Evolutionary conservation across 305 asterid species (phyloP).

Genomic region (Ajuga reptans): DNA sequence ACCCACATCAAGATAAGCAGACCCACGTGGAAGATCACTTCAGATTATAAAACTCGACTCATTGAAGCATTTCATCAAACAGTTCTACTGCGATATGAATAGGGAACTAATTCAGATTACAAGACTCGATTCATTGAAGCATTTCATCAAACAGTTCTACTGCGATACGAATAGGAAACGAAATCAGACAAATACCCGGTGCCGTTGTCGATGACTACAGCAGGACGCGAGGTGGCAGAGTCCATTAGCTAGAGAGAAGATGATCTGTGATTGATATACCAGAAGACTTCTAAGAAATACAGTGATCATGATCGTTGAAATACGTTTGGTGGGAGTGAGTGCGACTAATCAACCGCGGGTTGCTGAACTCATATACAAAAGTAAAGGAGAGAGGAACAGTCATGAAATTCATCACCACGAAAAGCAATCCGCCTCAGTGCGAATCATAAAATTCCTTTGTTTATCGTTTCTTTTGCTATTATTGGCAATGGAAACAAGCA

Average conservation of each 20-base stretch:
- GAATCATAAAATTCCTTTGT: background rate
- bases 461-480: background rate
- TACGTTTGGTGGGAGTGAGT: slow-evolving; percentile 30
- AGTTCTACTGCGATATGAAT: background rate
- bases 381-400: slow-evolving; percentile 5
- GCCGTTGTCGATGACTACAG: slow-evolving; percentile 92
- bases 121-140: too few relatives aligned
- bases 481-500: slow-evolving; percentile 13
- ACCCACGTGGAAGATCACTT: background rate
- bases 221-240: slow-evolving; percentile 72
- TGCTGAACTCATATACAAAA: slow-evolving; percentile 13
- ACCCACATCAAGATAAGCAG: background rate
- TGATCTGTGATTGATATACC: slow-evolving; percentile 43
- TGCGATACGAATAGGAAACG: background rate
- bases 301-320: slow-evolving; percentile 49
- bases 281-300: slow-evolving; percentile 34
- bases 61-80: slow-evolving; percentile 31
- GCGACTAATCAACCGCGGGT: slow-evolving; percentile 26
- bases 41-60: background rate
- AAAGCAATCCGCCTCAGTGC: background rate
- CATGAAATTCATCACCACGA: slow-evolving; percentile 7
- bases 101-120: background rate
- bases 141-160: slow-evolving; percentile 28
- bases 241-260: slow-evolving; percentile 43
- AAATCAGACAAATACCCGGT: slow-evolving; percentile 49